These are phyloP conservation scores for Theileria sp. DNA, from an alignment of 169 alveolate genomes.

Conservation along the genomic window DNA sequence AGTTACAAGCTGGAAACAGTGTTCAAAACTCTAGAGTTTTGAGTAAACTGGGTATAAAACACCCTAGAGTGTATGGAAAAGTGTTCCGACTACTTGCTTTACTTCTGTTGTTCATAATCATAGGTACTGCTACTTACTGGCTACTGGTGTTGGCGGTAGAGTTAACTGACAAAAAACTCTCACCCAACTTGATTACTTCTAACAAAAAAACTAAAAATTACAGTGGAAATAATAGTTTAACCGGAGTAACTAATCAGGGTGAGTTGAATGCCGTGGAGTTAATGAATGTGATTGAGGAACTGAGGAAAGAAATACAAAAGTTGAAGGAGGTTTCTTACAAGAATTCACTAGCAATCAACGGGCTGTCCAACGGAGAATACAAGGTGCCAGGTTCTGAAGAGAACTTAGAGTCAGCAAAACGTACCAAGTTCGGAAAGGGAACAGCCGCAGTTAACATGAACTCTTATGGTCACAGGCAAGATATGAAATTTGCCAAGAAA, in stretches of 20 bases:
- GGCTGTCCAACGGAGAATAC: constrained; percentile 48
- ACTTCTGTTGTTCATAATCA: neutral
- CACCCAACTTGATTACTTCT: constrained; percentile 1
- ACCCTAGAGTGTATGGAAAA: neutral
- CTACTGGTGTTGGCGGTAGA: constrained; percentile 7
- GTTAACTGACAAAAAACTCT: neutral
- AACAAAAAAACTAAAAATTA: neutral
- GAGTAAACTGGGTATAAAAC: neutral
- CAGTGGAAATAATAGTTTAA: neutral
- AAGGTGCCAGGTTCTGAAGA: constrained; percentile 53
- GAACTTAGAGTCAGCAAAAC: constrained; percentile 18
- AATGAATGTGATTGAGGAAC: constrained; percentile 22
- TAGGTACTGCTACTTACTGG: neutral
- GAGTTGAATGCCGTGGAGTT: constrained; percentile 4
- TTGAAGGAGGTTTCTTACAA: constrained; percentile 44
- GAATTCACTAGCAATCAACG: constrained; percentile 60
- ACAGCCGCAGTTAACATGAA: constrained; percentile 14
- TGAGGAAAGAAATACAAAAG: constrained; percentile 38
- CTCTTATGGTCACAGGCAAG: neutral
- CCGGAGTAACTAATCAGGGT: neutral
- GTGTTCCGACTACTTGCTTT: neutral
- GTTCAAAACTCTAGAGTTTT: neutral
- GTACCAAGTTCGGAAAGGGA: constrained; percentile 47
- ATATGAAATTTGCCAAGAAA: constrained; percentile 1
- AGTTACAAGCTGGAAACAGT: neutral